Percentiles rank a stretch among this genome's conserved stretches.
phyloP scores from a whole-genome alignment of 176 grass and related monocot genomes.

The Eragrostis curvula region DNA sequence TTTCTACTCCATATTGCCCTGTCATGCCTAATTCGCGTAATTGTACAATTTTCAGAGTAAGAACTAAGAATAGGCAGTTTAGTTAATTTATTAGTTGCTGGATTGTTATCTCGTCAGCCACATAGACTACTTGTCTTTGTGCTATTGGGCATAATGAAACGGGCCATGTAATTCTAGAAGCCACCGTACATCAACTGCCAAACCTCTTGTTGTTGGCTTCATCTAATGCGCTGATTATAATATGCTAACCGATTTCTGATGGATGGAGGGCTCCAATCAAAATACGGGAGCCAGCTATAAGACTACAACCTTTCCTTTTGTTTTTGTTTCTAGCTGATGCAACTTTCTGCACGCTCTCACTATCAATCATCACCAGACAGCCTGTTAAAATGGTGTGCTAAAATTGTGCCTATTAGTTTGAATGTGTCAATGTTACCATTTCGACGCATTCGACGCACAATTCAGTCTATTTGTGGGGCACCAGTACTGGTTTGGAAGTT shows the following conservation, averaged over 20 bases:
- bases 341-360: constrained; percentile 10
- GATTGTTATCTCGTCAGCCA: not conserved
- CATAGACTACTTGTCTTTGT: constrained; percentile 7
- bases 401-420: constrained; percentile 1
- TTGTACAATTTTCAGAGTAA: not conserved
- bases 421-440: constrained; percentile 4
- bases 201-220: constrained; percentile 42
- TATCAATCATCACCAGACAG: not conserved
- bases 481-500: constrained; percentile 5
- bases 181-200: constrained; percentile 25
- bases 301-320: constrained; percentile 12
- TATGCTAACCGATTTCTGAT: constrained; percentile 40
- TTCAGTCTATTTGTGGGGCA: not conserved
- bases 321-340: constrained; percentile 29
- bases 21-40: constrained; percentile 24
- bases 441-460: not conserved
- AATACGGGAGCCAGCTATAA: constrained; percentile 43
- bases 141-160: constrained; percentile 23
- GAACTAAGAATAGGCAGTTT: not conserved
- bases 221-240: constrained; percentile 40
- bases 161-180: constrained; percentile 37
- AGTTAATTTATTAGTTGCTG: not conserved
- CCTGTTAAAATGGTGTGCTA: constrained; percentile 9
- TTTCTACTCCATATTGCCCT: constrained; percentile 34
- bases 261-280: constrained; percentile 35